Evolutionary conservation across 2,329 filamentous ascomycete genomes (phyloP).

Genomic region (Aspergillus aculeatinus): DNA sequence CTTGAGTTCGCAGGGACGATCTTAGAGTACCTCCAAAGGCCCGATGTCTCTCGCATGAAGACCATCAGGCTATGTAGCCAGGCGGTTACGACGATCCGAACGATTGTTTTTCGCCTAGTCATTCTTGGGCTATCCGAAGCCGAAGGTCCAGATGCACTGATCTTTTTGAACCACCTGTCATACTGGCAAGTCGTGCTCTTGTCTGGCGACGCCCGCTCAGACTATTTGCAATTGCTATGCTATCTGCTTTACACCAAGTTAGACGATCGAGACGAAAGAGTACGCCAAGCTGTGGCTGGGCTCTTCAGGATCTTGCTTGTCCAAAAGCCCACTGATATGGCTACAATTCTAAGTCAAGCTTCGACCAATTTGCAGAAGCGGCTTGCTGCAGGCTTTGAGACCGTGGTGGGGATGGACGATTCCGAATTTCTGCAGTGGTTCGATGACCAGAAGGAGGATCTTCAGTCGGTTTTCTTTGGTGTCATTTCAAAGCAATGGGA

Average conservation of each 20-base stretch:
- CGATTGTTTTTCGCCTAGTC: conserved; percentile 74
- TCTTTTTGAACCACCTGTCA: conserved; percentile 78
- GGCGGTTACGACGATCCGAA: conserved; percentile 72
- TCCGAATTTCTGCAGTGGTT: conserved; percentile 86
- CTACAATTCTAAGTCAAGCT: conserved; percentile 69
- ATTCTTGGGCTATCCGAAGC: conserved; percentile 81
- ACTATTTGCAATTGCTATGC: conserved; percentile 81
- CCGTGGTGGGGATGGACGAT: conserved; percentile 83
- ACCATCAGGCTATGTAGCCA: conserved; percentile 88
- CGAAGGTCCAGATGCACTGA: conserved; percentile 66
- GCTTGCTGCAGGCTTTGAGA: conserved; percentile 74
- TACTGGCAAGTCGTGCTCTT: conserved; percentile 96
- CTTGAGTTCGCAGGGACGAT: conserved; percentile 84
- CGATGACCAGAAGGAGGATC: conserved; percentile 71
- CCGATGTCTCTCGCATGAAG: conserved; percentile 77
- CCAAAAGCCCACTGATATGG: conserved; percentile 83
- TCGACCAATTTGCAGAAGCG: conserved; percentile 69
- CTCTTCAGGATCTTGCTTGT: conserved; percentile 91
- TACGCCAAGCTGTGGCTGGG: conserved; percentile 75
- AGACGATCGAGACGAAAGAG: conserved; percentile 64
- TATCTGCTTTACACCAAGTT: conserved; percentile 91
- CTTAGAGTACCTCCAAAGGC: conserved; percentile 83
- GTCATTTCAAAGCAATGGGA: conserved; percentile 83
- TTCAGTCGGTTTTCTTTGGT: conserved; percentile 81
- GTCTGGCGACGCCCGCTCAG: conserved; percentile 73